phyloP scores from a whole-genome alignment of 2,329 filamentous ascomycete genomes.

The Apiospora aurea region DNA sequence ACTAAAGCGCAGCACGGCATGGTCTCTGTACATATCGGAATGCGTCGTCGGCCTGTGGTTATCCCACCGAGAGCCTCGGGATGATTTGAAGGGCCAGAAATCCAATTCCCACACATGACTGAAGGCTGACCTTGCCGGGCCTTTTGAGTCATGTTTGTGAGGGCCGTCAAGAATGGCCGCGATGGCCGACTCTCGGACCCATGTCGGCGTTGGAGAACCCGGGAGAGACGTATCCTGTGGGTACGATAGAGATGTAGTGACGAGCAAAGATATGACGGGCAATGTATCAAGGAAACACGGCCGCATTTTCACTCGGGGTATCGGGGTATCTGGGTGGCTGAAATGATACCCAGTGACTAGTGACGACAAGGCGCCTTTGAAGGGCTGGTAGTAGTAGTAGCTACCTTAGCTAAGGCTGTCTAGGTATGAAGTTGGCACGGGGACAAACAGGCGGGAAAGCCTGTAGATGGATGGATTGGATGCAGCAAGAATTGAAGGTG shows the following conservation, averaged over 20 bases:
- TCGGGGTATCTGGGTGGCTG: not conserved
- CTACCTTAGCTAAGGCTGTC: not conserved
- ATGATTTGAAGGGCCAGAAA: conserved; percentile 31
- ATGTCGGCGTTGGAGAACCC: not conserved
- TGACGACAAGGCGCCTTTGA: conserved; percentile 10
- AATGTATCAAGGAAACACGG: not conserved
- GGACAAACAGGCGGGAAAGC: not conserved
- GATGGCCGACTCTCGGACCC: not conserved
- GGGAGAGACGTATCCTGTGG: not conserved
- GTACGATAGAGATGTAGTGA: conserved; percentile 7
- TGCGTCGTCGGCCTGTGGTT: conserved; percentile 39
- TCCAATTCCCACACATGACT: not conserved
- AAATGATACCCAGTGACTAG: conserved; percentile 1
- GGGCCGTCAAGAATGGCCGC: not conserved
- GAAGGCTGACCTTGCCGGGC: not conserved
- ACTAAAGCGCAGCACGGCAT: conserved; percentile 91
- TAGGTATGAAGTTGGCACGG: not conserved
- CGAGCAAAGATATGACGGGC: not conserved
- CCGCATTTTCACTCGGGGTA: conserved; percentile 8
- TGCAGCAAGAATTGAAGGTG: not conserved
- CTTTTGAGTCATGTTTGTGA: not conserved
- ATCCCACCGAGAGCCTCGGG: conserved; percentile 33
- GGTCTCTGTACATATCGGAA: conserved; percentile 67
- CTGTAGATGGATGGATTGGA: not conserved
- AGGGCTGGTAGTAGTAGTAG: not conserved